phyloP scores from a whole-genome alignment of 1,139 yeast genomes.

The Pichia sp. region DNA sequence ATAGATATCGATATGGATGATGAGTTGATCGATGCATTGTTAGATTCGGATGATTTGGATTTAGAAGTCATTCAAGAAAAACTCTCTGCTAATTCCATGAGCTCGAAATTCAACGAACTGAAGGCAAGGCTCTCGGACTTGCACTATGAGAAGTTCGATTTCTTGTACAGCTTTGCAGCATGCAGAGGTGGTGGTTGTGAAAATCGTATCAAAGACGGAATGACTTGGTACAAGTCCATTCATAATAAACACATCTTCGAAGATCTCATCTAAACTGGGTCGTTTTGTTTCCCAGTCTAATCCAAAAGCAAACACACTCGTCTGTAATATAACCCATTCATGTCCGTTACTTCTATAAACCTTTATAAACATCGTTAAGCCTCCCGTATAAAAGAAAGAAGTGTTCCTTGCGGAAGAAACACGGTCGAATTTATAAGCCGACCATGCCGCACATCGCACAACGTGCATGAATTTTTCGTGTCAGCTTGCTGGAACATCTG shows the following conservation, averaged over 20 bases:
- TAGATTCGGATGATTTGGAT: constrained; percentile 36
- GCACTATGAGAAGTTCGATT: constrained; percentile 9
- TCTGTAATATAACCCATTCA: too few species aligned
- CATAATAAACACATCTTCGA: constrained; percentile 8
- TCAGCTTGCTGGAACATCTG: background rate
- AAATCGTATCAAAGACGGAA: constrained; percentile 1
- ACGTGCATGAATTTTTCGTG: background rate
- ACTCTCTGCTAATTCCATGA: background rate
- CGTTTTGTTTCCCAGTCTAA: background rate
- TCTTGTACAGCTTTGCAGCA: constrained; percentile 8
- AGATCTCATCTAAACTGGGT: background rate
- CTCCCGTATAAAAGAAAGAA: too few species aligned
- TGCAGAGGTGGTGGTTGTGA: constrained; percentile 5
- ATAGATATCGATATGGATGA: constrained; percentile 11
- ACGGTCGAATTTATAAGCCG: background rate
- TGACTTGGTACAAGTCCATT: constrained; percentile 1
- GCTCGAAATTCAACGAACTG: constrained; percentile 1
- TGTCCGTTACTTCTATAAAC: too few species aligned
- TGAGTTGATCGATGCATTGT: constrained; percentile 47
- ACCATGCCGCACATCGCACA: too few species aligned
- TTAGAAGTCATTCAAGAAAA: constrained; percentile 2
- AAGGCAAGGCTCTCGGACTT: background rate
- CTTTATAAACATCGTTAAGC: too few species aligned
- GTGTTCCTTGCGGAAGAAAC: background rate
- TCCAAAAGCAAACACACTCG: too few species aligned